Conservation (phyloP, 2,329 filamentous ascomycete species). For the Apiospora malaysiana region DNA sequence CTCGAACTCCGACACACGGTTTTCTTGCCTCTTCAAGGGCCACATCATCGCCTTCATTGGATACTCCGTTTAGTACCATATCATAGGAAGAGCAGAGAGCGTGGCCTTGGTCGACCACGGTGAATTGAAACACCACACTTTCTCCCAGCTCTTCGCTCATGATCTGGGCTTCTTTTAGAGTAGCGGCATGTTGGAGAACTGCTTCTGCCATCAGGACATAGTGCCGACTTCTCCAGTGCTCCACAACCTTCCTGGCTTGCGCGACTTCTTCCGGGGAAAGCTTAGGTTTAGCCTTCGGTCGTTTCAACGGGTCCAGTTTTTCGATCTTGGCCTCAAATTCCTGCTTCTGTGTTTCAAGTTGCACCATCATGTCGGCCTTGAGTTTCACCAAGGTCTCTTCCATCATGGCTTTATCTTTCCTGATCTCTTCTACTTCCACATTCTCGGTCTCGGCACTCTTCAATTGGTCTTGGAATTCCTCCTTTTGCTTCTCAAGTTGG, state of each 20-base stretch:
- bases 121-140: constrained; percentile 92
- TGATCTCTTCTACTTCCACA: constrained; percentile 82
- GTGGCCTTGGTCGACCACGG: constrained; percentile 87
- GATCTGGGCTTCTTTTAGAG: constrained; percentile 93
- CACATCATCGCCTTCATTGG: constrained; percentile 81
- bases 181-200: constrained; percentile 84
- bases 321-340: constrained; percentile 85
- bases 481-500: constrained; percentile 83
- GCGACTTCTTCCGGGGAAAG: constrained; percentile 76
- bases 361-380: constrained; percentile 88
- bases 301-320: constrained; percentile 70
- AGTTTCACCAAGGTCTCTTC: constrained; percentile 77
- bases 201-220: constrained; percentile 95
- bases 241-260: constrained; percentile 69
- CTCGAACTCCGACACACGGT: constrained; percentile 87
- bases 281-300: constrained; percentile 64
- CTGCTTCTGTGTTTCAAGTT: constrained; percentile 82
- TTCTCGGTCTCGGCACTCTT: constrained; percentile 76
- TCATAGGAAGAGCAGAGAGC: constrained; percentile 93
- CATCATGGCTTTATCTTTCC: constrained; percentile 83
- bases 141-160: constrained; percentile 98
- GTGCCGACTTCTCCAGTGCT: constrained; percentile 81
- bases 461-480: constrained; percentile 79
- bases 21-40: constrained; percentile 82
- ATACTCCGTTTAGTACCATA: constrained; percentile 89